Conservation (phyloP, 768 basidiomycete species). For the Amylocystis lapponica region DNA sequence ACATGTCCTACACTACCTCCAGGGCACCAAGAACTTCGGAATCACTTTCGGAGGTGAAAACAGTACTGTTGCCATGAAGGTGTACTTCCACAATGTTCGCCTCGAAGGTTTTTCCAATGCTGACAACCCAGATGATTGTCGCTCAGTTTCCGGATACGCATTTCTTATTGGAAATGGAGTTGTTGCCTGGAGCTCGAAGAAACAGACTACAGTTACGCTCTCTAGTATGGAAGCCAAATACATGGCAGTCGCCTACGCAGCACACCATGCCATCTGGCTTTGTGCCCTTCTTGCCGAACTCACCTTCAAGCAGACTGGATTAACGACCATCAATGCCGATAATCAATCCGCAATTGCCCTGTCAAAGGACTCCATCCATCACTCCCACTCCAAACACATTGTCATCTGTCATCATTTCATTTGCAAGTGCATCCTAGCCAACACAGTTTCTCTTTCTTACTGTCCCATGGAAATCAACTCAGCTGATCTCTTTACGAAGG, state of each 20-base stretch:
- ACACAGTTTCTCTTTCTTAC: constrained; percentile 21
- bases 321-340: constrained; percentile 6
- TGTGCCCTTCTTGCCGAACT: constrained; percentile 22
- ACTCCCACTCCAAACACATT: constrained; percentile 11
- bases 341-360: constrained; percentile 10
- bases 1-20: constrained; percentile 27
- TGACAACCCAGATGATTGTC: constrained; percentile 21
- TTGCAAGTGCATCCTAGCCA: constrained; percentile 19
- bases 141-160: constrained; percentile 23
- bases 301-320: constrained; percentile 1
- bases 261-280: constrained; percentile 29
- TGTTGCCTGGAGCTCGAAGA: constrained; percentile 23
- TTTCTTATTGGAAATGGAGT: constrained; percentile 23
- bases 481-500: constrained; percentile 38
- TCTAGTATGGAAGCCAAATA: constrained; percentile 33
- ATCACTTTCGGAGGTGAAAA: constrained; percentile 23
- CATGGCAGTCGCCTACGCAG: constrained; percentile 21
- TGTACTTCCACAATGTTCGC: no score
- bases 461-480: constrained; percentile 27
- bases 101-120: no score
- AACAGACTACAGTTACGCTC: constrained; percentile 23
- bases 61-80: no score
- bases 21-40: constrained; percentile 20
- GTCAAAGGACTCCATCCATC: constrained; percentile 1
- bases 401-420: constrained; percentile 30